Conservation (phyloP, 768 basidiomycete genomes). For the Hygrophorus pudorinus region DNA sequence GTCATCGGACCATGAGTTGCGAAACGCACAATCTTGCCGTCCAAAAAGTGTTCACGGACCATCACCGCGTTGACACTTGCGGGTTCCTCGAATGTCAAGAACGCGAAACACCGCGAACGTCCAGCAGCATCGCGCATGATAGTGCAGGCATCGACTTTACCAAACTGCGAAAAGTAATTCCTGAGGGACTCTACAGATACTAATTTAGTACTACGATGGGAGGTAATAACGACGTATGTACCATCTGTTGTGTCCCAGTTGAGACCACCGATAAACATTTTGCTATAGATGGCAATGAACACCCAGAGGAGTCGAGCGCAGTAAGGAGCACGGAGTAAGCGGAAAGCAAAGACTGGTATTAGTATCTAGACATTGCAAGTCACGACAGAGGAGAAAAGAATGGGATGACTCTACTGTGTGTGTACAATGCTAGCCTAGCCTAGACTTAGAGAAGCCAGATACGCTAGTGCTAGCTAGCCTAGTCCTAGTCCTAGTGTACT, state of each 20-base stretch:
- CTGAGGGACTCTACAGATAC: slow-evolving; percentile 54
- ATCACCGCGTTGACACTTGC: slow-evolving; percentile 93
- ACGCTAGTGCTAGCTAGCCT: slow-evolving; percentile 62
- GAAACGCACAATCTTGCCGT: slow-evolving; percentile 88
- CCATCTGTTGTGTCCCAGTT: slow-evolving; percentile 99
- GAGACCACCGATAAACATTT: slow-evolving; percentile 99
- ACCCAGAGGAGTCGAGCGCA: slow-evolving; percentile 12
- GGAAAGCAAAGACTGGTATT: slow-evolving; percentile 61
- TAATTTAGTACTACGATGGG: slow-evolving; percentile 34
- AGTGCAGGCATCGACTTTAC: slow-evolving; percentile 93
- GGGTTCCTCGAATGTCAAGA: slow-evolving; percentile 91
- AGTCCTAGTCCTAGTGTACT: slow-evolving; percentile 47
- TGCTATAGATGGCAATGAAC: slow-evolving; percentile 48
- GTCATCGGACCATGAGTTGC: not conserved
- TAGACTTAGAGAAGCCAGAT: slow-evolving; percentile 59
- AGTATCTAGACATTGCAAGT: slow-evolving; percentile 57
- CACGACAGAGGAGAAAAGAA: slow-evolving; percentile 43
- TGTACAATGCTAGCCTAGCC: slow-evolving; percentile 55
- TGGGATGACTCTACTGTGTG: slow-evolving; percentile 68
- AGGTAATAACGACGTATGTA: slow-evolving; percentile 40
- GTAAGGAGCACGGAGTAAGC: slow-evolving; percentile 20
- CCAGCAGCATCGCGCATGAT: slow-evolving; percentile 98
- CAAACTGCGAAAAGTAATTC: slow-evolving; percentile 92
- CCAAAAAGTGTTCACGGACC: slow-evolving; percentile 88
- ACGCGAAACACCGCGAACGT: slow-evolving; percentile 94